phyloP scores from a whole-genome alignment of 2,329 filamentous ascomycete species.

The Cladosporium colombiae region DNA sequence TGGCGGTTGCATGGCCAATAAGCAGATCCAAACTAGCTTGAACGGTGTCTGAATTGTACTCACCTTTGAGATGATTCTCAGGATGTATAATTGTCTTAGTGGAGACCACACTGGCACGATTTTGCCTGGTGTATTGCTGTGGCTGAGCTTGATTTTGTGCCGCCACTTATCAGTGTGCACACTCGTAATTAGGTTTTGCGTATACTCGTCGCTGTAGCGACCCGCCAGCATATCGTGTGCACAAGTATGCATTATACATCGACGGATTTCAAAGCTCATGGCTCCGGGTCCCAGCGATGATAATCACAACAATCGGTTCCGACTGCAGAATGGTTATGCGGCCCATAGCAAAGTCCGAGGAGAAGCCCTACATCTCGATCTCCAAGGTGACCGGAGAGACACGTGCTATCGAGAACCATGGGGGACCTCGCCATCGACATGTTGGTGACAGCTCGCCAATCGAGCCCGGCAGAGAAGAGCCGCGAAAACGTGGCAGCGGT shows the following conservation, averaged over 20 bases:
- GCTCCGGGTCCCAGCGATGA: background rate
- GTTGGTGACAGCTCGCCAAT: background rate
- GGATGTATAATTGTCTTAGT: background rate
- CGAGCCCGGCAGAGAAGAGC: conserved; percentile 8
- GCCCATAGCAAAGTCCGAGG: background rate
- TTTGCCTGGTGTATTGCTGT: background rate
- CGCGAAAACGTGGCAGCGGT: conserved; percentile 15
- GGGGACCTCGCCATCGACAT: conserved; percentile 5
- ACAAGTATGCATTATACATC: background rate
- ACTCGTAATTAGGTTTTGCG: background rate
- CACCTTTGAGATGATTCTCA: background rate
- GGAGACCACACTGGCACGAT: background rate
- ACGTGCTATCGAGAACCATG: conserved; percentile 5
- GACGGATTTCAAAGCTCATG: background rate
- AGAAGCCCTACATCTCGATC: conserved; percentile 7
- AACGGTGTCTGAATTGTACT: background rate
- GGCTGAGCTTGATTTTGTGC: background rate
- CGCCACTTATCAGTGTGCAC: background rate
- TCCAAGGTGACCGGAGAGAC: background rate
- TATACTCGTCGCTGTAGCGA: background rate
- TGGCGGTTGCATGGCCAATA: background rate
- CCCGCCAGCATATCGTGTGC: background rate
- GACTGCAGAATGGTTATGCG: background rate
- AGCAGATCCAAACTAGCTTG: background rate
- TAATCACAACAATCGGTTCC: background rate